Evolutionary conservation across 371 early-diverging fungal species (phyloP).

Genomic region (Mortierella sp.): DNA sequence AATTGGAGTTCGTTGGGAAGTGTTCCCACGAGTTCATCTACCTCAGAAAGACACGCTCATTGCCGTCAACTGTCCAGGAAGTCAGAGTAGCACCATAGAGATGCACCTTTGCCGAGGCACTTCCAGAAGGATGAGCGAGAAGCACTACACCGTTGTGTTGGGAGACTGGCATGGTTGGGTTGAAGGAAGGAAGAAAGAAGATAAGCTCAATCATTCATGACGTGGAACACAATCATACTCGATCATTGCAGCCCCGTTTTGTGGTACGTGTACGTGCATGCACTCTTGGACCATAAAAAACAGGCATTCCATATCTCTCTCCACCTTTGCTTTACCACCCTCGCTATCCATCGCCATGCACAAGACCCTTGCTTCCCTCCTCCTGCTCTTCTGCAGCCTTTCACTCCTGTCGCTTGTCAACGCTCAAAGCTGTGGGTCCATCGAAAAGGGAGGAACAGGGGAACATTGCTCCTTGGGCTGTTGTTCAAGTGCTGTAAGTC

Average conservation of each 20-base stretch:
- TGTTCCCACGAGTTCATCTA: constrained; percentile 23
- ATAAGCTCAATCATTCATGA: constrained; percentile 5
- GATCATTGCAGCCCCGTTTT: too few species aligned
- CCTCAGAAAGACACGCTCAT: constrained; percentile 84
- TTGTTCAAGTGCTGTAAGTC: constrained; percentile 26
- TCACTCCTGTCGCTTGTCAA: constrained; percentile 7
- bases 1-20: background rate
- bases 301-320: background rate
- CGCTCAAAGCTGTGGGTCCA: constrained; percentile 18
- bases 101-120: constrained; percentile 66
- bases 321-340: background rate
- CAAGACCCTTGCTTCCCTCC: too few species aligned
- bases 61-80: constrained; percentile 73
- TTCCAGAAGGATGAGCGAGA: constrained; percentile 56
- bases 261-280: too few species aligned
- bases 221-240: background rate
- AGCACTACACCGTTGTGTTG: constrained; percentile 25
- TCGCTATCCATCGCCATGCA: background rate
- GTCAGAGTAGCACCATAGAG: constrained; percentile 84
- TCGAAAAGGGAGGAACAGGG: too few species aligned
- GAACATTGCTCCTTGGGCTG: background rate
- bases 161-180: constrained; percentile 31
- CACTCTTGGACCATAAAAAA: too few species aligned
- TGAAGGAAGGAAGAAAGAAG: constrained; percentile 1
- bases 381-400: background rate